Conservation (phyloP, 2,329 filamentous ascomycete genomes). For the Mycocentrospora acerina region DNA sequence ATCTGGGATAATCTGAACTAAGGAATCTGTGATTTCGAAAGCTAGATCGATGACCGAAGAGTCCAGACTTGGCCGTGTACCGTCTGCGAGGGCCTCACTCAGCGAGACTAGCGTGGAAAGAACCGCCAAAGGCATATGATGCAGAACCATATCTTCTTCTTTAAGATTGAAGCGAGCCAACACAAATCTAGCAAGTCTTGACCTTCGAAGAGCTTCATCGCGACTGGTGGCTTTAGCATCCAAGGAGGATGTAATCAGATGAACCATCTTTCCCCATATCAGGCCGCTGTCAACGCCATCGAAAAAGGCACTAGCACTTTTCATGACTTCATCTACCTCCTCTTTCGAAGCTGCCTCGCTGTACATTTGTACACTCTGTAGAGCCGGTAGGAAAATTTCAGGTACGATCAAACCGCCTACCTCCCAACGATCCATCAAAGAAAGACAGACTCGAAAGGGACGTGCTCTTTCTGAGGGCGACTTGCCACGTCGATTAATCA, state of each 20-base stretch:
- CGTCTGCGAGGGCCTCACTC: constrained; percentile 32
- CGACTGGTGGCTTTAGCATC: constrained; percentile 52
- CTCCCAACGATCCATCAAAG: constrained; percentile 98
- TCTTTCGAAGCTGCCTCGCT: constrained; percentile 65
- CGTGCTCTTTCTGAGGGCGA: constrained; percentile 70
- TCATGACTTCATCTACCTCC: constrained; percentile 81
- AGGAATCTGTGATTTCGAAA: constrained; percentile 40
- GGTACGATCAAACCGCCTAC: constrained; percentile 89
- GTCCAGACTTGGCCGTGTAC: constrained; percentile 6
- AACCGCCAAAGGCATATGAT: constrained; percentile 77
- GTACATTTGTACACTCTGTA: constrained; percentile 77
- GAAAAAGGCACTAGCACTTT: constrained; percentile 94
- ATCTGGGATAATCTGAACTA: constrained; percentile 42
- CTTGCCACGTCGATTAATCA: constrained; percentile 63
- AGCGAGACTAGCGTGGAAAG: constrained; percentile 61
- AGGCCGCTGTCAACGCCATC: constrained; percentile 93
- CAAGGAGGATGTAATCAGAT: constrained; percentile 58
- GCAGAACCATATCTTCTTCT: constrained; percentile 91
- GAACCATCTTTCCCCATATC: constrained; percentile 82
- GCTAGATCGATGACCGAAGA: constrained; percentile 26
- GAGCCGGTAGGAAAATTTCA: constrained; percentile 81
- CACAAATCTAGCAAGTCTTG: constrained; percentile 79
- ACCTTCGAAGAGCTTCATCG: constrained; percentile 57
- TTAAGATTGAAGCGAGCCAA: constrained; percentile 85
- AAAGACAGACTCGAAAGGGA: constrained; percentile 89